Evolutionary conservation across 192 early-diverging fungal species (phyloP).

Genomic region (Coemansia sp.): DNA sequence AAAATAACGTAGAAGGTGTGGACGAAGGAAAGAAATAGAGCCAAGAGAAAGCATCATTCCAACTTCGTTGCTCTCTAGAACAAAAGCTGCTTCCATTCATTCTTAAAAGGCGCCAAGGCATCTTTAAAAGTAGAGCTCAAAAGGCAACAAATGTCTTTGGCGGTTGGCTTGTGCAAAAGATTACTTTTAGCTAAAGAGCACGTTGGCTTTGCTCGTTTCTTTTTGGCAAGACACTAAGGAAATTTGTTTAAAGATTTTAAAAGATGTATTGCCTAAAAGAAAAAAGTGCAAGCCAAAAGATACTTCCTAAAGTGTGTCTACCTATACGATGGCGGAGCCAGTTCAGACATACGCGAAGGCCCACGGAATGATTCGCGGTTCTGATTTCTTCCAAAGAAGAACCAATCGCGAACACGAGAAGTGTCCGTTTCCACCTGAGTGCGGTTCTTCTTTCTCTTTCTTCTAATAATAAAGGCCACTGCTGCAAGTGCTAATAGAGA

Average conservation of each 20-base stretch:
- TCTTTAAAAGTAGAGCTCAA: background rate
- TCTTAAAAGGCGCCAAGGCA: background rate
- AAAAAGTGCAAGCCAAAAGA: background rate
- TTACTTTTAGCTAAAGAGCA: background rate
- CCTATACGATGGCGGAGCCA: background rate
- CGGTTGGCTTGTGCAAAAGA: background rate
- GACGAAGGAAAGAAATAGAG: background rate
- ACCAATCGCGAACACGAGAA: background rate
- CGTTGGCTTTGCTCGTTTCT: background rate
- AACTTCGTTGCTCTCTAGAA: background rate
- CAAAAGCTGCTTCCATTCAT: background rate
- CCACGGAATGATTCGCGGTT: background rate
- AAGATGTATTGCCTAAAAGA: background rate
- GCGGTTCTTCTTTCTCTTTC: background rate
- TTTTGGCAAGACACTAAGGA: background rate
- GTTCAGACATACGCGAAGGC: slow-evolving; percentile 1
- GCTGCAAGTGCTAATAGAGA: background rate
- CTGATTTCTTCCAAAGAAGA: background rate
- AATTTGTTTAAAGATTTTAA: background rate
- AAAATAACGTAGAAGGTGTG: background rate
- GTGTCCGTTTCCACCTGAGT: background rate
- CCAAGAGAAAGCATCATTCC: background rate
- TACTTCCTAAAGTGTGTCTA: background rate
- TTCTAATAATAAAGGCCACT: background rate
- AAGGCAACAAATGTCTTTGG: background rate